Base-by-base conservation (phyloP, 768 basidiomycete genomes). In the Chalciporus piperatus region DNA sequence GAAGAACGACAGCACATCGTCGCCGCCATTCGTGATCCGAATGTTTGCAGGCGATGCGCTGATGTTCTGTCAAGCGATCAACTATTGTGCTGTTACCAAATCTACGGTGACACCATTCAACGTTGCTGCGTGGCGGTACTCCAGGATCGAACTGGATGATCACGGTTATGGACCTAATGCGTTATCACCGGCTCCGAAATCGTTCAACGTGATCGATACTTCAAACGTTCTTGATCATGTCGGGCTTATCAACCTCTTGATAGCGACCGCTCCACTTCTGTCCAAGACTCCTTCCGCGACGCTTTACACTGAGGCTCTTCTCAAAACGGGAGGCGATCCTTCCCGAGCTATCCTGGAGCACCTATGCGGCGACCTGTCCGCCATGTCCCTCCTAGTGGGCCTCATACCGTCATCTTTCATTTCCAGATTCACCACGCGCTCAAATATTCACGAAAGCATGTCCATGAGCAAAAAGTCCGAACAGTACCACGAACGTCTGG, bases 171-270 rank as follows among this genome's bases (percentile, higher is more conserved):
- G 62, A 1, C 32, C 12, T 10, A 19, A 28, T 17, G 50, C 56
- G 1, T 16, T 10, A 1, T 56, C 46, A 6, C 48, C 44, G 0
- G 67, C 67, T 1, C 67, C 67, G 4, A 22, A 57, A n/a, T 58
- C 52, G 10, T 69, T 71, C 51, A 57, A 69, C 19, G 61, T 67
- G 14, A 69, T 69, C 17, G 67, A 69, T 8, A 67, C 67, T 6
- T 69, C 69, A 0, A 69, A 69, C 10, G 20, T 70, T 14, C 13
- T 56, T 22, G 67, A 69, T 20, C 52, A 63, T 6, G 28, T 51
- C 1, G 69, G 67, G 1, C 47, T 69, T 1, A 11, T 70, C n/a
- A 69, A 69, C 19, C 3, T 69, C 19, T 40, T 69, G 16, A 52
- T 57, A 12, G 63, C 53, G 8, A 54, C 62, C 1, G 55, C 49